Evolutionary conservation across 345 rosid genomes (phyloP).

Genomic region (Brassica nigra): DNA sequence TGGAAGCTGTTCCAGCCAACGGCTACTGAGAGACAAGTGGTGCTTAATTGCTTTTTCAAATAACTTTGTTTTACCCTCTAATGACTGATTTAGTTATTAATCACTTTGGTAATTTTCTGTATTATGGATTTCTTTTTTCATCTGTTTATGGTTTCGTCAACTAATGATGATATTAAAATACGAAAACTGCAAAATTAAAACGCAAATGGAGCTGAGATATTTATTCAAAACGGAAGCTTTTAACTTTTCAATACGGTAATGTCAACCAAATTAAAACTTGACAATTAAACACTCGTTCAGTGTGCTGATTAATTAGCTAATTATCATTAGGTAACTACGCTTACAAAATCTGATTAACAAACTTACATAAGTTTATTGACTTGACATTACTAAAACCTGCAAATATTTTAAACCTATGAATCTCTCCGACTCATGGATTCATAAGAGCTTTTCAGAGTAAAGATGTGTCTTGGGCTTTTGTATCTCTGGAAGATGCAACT

Average conservation of each 20-base stretch:
- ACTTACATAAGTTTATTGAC: neutral
- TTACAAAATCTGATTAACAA: neutral
- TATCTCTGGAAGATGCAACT: neutral
- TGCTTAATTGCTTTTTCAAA: conserved; percentile 1
- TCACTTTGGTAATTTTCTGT: conserved; percentile 24
- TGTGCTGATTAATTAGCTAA: neutral
- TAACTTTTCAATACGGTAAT: neutral
- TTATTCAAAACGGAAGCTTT: neutral
- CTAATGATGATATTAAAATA: neutral
- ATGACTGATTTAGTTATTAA: conserved; percentile 24
- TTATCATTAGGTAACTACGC: neutral
- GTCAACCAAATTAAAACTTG: neutral
- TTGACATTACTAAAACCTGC: neutral
- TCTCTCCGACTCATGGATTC: neutral
- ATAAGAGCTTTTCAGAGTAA: neutral
- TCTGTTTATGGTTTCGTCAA: neutral
- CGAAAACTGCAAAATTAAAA: neutral
- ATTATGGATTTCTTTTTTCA: neutral
- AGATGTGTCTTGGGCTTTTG: neutral
- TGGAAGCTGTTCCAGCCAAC: conserved; percentile 46
- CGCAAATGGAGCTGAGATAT: neutral
- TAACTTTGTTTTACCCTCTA: conserved; percentile 15
- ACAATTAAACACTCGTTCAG: neutral
- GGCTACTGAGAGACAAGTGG: conserved; percentile 32
- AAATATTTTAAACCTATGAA: neutral